phyloP scores from a whole-genome alignment of 257 asterid species.

The Verbascum thapsus region DNA sequence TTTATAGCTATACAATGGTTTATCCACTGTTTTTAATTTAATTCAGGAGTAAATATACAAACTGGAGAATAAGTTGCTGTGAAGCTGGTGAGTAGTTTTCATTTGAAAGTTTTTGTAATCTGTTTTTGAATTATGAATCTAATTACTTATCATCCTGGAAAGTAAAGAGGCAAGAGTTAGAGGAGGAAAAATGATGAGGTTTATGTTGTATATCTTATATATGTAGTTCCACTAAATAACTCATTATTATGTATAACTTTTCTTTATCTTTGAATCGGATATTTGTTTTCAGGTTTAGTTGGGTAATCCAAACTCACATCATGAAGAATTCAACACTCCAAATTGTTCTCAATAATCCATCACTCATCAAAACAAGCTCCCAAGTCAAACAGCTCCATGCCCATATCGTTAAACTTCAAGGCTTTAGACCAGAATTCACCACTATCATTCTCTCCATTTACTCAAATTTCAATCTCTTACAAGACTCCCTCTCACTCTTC shows the following conservation, averaged over 20 bases:
- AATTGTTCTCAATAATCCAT: constrained; percentile 43
- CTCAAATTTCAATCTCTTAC: constrained; percentile 64
- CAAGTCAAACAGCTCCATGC: constrained; percentile 88
- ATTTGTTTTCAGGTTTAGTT: constrained; percentile 9
- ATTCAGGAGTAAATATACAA: constrained; percentile 84
- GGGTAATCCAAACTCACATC: too few species aligned
- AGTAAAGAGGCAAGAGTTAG: neutral
- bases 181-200: constrained; percentile 12
- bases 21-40: constrained; percentile 22
- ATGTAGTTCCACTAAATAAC: too few species aligned
- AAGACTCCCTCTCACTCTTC: constrained; percentile 57
- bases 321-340: constrained; percentile 44
- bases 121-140: constrained; percentile 5
- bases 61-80: constrained; percentile 97
- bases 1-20: constrained; percentile 4
- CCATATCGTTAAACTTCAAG: constrained; percentile 54
- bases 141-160: neutral
- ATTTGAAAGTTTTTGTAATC: constrained; percentile 2
- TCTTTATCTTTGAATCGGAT: neutral
- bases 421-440: constrained; percentile 30
- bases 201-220: constrained; percentile 16
- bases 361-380: constrained; percentile 56
- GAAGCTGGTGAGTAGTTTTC: constrained; percentile 66
- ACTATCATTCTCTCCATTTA: constrained; percentile 58
- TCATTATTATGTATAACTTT: constrained; percentile 9